A percentile compares a stretch with the other conserved stretches of the same genome.
These are phyloP conservation scores for Priceomyces castillae DNA, from an alignment of 805 yeast genomes.

Conservation along the genomic window DNA sequence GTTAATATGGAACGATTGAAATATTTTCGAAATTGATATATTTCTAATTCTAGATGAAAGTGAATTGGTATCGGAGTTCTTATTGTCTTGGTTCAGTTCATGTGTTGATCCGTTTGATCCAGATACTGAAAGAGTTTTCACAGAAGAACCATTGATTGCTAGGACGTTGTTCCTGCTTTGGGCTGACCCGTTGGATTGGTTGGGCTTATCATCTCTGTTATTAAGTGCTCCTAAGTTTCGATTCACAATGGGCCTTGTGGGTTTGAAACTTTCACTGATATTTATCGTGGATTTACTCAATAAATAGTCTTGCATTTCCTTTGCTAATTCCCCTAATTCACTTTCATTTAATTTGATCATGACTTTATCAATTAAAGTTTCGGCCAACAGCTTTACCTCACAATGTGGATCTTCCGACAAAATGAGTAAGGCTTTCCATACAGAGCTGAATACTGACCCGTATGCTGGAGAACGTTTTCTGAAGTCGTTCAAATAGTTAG, in stretches of 20 bases:
- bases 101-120: constrained; percentile 11
- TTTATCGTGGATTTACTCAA: constrained; percentile 47
- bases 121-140: constrained; percentile 31
- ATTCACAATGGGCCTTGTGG: constrained; percentile 37
- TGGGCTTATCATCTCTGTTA: constrained; percentile 8
- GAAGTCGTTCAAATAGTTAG: constrained; percentile 59
- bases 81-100: constrained; percentile 7
- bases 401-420: constrained; percentile 84
- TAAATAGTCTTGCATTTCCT: constrained; percentile 62
- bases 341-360: constrained; percentile 61
- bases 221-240: constrained; percentile 21
- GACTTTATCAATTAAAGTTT: constrained; percentile 70
- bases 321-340: constrained; percentile 61
- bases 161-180: constrained; percentile 23
- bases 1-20: constrained; percentile 37
- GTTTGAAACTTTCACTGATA: constrained; percentile 39
- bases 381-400: constrained; percentile 73
- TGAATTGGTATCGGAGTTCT: constrained; percentile 28
- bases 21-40: constrained; percentile 32
- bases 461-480: constrained; percentile 73
- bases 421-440: constrained; percentile 82
- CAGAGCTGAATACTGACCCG: constrained; percentile 80
- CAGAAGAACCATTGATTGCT: constrained; percentile 27
- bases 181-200: constrained; percentile 19
- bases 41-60: constrained; percentile 32